phyloP scores from a whole-genome alignment of 495 filamentous ascomycete genomes.

The Aspergillus leporis region DNA sequence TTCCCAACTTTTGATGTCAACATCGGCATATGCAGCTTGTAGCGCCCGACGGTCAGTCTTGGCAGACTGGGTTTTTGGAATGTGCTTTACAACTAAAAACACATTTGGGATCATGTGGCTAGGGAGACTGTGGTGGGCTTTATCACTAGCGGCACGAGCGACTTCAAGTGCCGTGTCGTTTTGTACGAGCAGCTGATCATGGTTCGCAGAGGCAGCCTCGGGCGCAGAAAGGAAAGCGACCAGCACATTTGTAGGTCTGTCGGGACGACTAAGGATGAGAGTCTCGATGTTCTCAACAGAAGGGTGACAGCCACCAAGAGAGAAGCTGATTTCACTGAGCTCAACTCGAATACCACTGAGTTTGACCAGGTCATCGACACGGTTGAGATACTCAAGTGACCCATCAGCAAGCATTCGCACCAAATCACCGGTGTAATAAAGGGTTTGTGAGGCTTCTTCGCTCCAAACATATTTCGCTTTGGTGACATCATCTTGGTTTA shows the following conservation, averaged over 20 bases:
- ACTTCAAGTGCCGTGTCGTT: slow-evolving; percentile 21
- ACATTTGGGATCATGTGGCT: slow-evolving; percentile 38
- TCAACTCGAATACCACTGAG: slow-evolving; percentile 40
- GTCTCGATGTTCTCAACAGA: slow-evolving; percentile 33
- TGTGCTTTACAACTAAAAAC: slow-evolving; percentile 28
- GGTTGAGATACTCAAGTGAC: slow-evolving; percentile 43
- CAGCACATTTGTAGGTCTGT: slow-evolving; percentile 34
- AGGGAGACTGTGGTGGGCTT: slow-evolving; percentile 27
- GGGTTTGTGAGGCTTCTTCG: slow-evolving; percentile 19
- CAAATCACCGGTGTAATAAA: slow-evolving; percentile 57
- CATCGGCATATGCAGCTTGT: slow-evolving; percentile 25
- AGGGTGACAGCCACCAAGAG: slow-evolving; percentile 31
- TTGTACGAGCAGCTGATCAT: slow-evolving; percentile 13
- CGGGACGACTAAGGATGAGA: slow-evolving; percentile 25
- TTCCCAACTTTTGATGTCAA: slow-evolving; percentile 36
- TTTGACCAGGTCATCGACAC: slow-evolving; percentile 40
- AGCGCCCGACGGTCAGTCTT: slow-evolving; percentile 35
- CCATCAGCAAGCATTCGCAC: slow-evolving; percentile 45
- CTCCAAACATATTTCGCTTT: slow-evolving; percentile 40
- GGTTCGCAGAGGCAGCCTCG: slow-evolving; percentile 5
- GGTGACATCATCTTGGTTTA: slow-evolving; percentile 45
- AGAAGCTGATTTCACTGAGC: slow-evolving; percentile 39
- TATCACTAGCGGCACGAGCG: slow-evolving; percentile 22
- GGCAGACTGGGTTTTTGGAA: slow-evolving; percentile 35
- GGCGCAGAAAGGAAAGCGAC: slow-evolving; percentile 36